These are phyloP conservation scores for Penicillium digitatum DNA, from an alignment of 2,329 filamentous ascomycete species.

Conservation along the genomic window DNA sequence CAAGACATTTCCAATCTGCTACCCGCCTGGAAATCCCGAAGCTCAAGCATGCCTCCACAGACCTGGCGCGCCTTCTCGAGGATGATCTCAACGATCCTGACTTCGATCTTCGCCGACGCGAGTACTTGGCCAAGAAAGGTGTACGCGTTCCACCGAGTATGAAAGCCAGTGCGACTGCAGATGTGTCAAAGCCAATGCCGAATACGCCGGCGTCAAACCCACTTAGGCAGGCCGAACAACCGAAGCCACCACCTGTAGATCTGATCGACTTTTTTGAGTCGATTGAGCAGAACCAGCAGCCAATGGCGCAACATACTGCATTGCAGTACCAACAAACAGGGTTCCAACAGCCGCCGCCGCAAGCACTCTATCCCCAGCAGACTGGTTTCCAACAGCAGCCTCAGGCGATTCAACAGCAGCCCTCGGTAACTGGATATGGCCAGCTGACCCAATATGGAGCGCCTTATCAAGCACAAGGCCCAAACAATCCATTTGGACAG, in stretches of 20 bases:
- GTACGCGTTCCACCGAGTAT: constrained; percentile 51
- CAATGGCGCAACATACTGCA: constrained; percentile 51
- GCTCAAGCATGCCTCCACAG: constrained; percentile 93
- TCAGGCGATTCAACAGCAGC: constrained; percentile 37
- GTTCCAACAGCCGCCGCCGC: constrained; percentile 38
- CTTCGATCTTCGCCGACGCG: constrained; percentile 86
- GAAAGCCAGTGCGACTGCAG: constrained; percentile 40
- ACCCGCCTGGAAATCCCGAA: constrained; percentile 93
- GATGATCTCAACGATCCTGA: constrained; percentile 93
- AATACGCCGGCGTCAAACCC: constrained; percentile 14
- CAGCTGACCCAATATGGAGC: constrained; percentile 22
- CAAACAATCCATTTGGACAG: constrained; percentile 38
- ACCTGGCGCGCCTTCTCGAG: constrained; percentile 80
- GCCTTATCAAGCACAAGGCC: constrained; percentile 26
- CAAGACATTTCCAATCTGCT: constrained; percentile 84
- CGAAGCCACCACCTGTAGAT: constrained; percentile 55
- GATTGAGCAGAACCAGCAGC: constrained; percentile 82
- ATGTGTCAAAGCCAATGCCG: constrained; percentile 15
- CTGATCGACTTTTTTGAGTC: constrained; percentile 93
- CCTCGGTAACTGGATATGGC: constrained; percentile 27
- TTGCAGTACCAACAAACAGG: constrained; percentile 38
- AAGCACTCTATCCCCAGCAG: constrained; percentile 37
- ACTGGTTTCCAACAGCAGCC: constrained; percentile 32
- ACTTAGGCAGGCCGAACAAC: constrained; percentile 31
- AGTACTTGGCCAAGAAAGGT: constrained; percentile 85